Conservation (phyloP, 352 stramenopile genomes). For the Globisporangium heterothallicum region DNA sequence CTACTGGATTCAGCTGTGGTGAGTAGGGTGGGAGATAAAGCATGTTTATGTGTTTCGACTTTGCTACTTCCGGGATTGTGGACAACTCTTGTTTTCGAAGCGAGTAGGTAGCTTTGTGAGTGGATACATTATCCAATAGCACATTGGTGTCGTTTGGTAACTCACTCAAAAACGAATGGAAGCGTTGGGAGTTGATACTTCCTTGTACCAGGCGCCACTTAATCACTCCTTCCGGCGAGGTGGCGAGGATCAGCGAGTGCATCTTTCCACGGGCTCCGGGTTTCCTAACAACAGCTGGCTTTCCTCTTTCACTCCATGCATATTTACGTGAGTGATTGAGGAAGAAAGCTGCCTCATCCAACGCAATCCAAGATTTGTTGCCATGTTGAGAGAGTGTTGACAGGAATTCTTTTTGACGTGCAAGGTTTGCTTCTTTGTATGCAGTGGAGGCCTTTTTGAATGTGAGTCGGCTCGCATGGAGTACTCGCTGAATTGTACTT, state of each 20-base stretch:
- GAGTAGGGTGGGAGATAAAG: background rate
- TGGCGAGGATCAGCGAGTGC: conserved; percentile 8
- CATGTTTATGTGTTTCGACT: conserved; percentile 1
- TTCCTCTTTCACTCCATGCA: conserved; percentile 5
- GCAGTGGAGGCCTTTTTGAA: conserved; percentile 2
- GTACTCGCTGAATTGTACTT: conserved; percentile 1
- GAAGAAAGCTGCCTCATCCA: conserved; percentile 13
- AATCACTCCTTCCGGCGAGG: conserved; percentile 4
- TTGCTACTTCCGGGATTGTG: background rate
- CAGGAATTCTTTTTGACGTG: conserved; percentile 5
- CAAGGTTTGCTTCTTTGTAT: background rate
- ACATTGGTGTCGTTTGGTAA: background rate
- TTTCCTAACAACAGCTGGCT: background rate
- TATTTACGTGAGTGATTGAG: conserved; percentile 9
- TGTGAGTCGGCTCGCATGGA: background rate
- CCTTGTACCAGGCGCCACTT: conserved; percentile 2
- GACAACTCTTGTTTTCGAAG: background rate
- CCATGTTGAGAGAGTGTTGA: background rate
- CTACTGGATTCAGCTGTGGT: conserved; percentile 1
- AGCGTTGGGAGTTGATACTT: conserved; percentile 2
- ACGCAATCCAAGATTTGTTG: conserved; percentile 5
- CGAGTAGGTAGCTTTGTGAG: background rate
- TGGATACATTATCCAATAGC: conserved; percentile 2
- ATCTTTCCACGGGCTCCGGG: background rate
- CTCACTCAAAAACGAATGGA: background rate